Conservation (phyloP, 2,329 filamentous ascomycete genomes). For the Claviceps sp. region DNA sequence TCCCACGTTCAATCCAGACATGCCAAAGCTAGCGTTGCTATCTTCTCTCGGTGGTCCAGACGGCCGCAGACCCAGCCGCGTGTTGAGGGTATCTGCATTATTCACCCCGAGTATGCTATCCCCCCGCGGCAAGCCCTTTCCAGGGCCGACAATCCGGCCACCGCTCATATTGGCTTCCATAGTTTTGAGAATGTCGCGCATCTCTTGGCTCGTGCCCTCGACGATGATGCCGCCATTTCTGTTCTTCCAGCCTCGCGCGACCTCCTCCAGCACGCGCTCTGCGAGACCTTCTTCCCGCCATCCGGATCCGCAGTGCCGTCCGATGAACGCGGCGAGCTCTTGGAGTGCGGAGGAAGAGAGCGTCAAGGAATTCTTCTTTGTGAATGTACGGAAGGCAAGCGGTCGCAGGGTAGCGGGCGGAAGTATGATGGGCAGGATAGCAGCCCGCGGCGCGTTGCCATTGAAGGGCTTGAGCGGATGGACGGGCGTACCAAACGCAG, state of each 20-base stretch:
- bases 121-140: constrained; percentile 36
- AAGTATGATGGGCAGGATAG: constrained; percentile 77
- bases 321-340: constrained; percentile 77
- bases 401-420: constrained; percentile 78
- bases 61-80: constrained; percentile 39
- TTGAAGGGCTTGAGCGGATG: constrained; percentile 60
- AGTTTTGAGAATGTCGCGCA: constrained; percentile 72
- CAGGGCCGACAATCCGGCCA: constrained; percentile 50
- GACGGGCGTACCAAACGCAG: constrained; percentile 75
- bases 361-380: constrained; percentile 92
- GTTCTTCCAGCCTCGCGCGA: constrained; percentile 84
- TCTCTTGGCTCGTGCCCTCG: constrained; percentile 60
- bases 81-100: constrained; percentile 38
- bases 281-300: constrained; percentile 93
- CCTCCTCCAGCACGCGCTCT: constrained; percentile 83
- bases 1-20: constrained; percentile 38
- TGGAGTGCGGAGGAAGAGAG: constrained; percentile 78
- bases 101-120: constrained; percentile 50
- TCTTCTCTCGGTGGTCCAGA: constrained; percentile 39
- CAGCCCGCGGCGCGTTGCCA: constrained; percentile 38
- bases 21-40: constrained; percentile 52
- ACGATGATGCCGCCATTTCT: constrained; percentile 82
- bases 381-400: constrained; percentile 87
- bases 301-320: constrained; percentile 84
- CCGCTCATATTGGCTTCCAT: constrained; percentile 81